Evolutionary conservation across 2,329 filamentous ascomycete genomes (phyloP).

Genomic region (Colletotrichum aenigma): DNA sequence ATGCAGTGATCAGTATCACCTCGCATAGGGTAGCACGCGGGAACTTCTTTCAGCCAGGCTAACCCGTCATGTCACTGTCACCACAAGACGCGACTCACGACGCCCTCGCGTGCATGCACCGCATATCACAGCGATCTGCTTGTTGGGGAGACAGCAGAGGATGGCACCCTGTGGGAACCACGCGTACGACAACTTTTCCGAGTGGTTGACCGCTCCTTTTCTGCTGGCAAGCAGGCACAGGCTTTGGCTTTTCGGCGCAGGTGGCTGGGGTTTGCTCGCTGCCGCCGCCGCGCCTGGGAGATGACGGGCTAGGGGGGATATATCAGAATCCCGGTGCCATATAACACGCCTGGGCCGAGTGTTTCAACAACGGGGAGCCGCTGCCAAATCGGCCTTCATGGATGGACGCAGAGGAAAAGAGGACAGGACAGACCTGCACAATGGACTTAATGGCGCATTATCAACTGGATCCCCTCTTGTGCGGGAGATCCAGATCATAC

Average conservation of each 20-base stretch:
- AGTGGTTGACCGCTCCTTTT: slow-evolving; percentile 14
- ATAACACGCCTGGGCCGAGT: slow-evolving; percentile 8
- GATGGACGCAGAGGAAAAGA: background rate
- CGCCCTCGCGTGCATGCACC: background rate
- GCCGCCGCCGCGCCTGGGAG: background rate
- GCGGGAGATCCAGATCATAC: slow-evolving; percentile 6
- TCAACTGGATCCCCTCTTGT: background rate
- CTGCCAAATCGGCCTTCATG: background rate
- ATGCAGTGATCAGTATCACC: slow-evolving; percentile 8
- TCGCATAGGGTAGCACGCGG: slow-evolving; percentile 5
- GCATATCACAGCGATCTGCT: background rate
- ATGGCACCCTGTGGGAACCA: background rate
- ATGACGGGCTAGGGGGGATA: slow-evolving; percentile 4
- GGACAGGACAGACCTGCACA: background rate
- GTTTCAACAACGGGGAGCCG: slow-evolving; percentile 14
- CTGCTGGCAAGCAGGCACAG: background rate
- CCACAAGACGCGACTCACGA: background rate
- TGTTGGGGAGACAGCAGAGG: background rate
- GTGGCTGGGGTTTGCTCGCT: background rate
- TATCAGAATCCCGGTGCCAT: slow-evolving; percentile 9
- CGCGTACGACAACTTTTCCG: background rate
- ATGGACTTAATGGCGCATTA: background rate
- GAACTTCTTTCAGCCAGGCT: background rate
- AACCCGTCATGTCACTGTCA: slow-evolving; percentile 14
- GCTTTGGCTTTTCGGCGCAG: background rate